Percentiles rank a stretch among this genome's conserved stretches.
phyloP scores from a whole-genome alignment of 2,329 filamentous ascomycete genomes.

The Sphaerulina vaccinii region DNA sequence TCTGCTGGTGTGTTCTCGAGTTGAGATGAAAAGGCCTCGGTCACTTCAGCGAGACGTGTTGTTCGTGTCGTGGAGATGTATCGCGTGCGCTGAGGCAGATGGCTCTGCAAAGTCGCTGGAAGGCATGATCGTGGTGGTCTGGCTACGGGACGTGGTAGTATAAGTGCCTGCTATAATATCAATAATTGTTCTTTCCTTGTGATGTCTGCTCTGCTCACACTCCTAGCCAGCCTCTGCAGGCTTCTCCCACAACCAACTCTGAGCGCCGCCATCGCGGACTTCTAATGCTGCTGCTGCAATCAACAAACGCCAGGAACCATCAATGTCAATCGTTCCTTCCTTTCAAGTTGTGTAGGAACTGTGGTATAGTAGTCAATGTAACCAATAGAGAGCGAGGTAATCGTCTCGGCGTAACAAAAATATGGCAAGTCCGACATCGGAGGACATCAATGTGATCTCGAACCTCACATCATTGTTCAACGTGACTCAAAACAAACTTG shows the following conservation, averaged over 20 bases:
- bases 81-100: slow-evolving; percentile 31
- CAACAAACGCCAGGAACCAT: background rate
- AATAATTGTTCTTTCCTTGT: background rate
- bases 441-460: background rate
- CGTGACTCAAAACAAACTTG: background rate
- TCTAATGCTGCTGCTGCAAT: background rate
- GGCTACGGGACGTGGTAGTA: slow-evolving; percentile 11
- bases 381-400: slow-evolving; percentile 23
- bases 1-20: slow-evolving; percentile 65
- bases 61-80: slow-evolving; percentile 27
- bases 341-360: background rate
- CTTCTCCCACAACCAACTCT: slow-evolving; percentile 23
- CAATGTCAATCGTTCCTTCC: background rate
- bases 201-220: slow-evolving; percentile 18
- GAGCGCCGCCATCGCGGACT: slow-evolving; percentile 22
- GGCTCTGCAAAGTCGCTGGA: slow-evolving; percentile 7
- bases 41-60: slow-evolving; percentile 35
- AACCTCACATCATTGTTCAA: background rate
- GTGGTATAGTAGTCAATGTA: slow-evolving; percentile 16
- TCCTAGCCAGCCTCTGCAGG: slow-evolving; percentile 24
- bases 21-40: slow-evolving; percentile 64
- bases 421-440: slow-evolving; percentile 9
- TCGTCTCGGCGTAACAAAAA: slow-evolving; percentile 1
- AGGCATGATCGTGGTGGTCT: slow-evolving; percentile 7
- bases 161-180: slow-evolving; percentile 7